Percentiles rank a stretch among this genome's conserved stretches.
phyloP scores from a whole-genome alignment of 2,329 filamentous ascomycete genomes.

The Plectosphaerella sp. region DNA sequence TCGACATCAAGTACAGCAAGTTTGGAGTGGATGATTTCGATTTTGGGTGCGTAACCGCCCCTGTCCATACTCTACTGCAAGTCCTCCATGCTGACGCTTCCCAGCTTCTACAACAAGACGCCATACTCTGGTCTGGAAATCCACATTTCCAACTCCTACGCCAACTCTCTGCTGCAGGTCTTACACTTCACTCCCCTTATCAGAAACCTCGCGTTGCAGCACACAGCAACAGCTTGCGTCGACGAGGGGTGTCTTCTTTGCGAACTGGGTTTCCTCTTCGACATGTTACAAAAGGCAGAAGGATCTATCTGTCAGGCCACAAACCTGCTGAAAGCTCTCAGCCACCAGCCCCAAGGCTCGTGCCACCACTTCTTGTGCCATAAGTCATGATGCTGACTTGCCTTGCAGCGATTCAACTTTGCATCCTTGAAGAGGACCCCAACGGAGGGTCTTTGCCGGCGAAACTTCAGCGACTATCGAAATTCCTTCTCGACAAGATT shows the following conservation, averaged over 20 bases:
- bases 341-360: constrained; percentile 70
- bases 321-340: constrained; percentile 87
- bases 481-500: constrained; percentile 82
- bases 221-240: constrained; percentile 80
- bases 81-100: neutral
- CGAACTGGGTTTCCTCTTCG: constrained; percentile 91
- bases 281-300: constrained; percentile 95
- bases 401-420: constrained; percentile 60
- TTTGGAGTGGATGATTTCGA: constrained; percentile 99
- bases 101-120: constrained; percentile 90
- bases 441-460: constrained; percentile 68
- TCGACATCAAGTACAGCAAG: constrained; percentile 98
- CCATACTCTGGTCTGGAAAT: constrained; percentile 88
- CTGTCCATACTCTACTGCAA: neutral
- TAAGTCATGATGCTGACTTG: constrained; percentile 14
- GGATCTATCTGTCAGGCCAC: constrained; percentile 95
- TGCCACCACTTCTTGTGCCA: neutral
- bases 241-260: constrained; percentile 83
- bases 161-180: constrained; percentile 86
- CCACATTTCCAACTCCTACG: constrained; percentile 95
- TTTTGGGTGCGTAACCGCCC: constrained; percentile 63
- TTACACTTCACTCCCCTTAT: constrained; percentile 86
- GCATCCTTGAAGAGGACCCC: constrained; percentile 79
- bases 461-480: constrained; percentile 81
- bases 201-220: constrained; percentile 82